phyloP scores from a whole-genome alignment of 345 rosid genomes.

The Hirschfeldia incana region DNA sequence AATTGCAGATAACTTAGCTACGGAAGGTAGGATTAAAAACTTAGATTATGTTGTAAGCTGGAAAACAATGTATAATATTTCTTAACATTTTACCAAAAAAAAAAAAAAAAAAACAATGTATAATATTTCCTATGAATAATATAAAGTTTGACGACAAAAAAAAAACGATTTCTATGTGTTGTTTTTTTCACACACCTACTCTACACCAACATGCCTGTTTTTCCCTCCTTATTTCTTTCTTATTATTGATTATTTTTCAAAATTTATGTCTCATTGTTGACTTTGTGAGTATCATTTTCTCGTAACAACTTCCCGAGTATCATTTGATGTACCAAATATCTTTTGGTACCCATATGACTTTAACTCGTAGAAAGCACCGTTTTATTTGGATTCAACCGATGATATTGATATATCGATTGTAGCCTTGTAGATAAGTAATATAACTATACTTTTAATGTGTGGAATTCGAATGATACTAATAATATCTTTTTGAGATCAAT shows the following conservation, averaged over 20 bases:
- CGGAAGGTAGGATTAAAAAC: too few species aligned
- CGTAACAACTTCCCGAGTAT: background rate
- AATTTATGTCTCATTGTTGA: conserved; percentile 25
- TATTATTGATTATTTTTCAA: background rate
- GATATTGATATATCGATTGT: background rate
- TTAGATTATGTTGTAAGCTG: too few species aligned
- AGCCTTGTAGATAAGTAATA: background rate
- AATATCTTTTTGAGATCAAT: too few species aligned
- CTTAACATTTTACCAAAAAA: too few species aligned
- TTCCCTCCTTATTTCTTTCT: background rate
- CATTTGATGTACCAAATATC: too few species aligned
- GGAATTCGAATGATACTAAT: background rate
- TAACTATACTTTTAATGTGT: background rate
- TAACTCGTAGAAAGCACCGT: conserved; percentile 9
- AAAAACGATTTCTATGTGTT: conserved; percentile 22
- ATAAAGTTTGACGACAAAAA: too few species aligned
- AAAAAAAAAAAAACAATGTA: too few species aligned
- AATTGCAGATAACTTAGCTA: too few species aligned
- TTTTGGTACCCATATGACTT: too few species aligned
- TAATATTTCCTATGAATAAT: too few species aligned
- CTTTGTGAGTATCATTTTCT: conserved; percentile 20
- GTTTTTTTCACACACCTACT: conserved; percentile 27
- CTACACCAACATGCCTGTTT: conserved; percentile 32
- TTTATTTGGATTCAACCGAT: background rate
- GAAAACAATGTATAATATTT: too few species aligned